Evolutionary conservation across 306 rosid genomes (phyloP), one percentile per base, ranked within the genome.

Genomic region (Malus fusca): DNA sequence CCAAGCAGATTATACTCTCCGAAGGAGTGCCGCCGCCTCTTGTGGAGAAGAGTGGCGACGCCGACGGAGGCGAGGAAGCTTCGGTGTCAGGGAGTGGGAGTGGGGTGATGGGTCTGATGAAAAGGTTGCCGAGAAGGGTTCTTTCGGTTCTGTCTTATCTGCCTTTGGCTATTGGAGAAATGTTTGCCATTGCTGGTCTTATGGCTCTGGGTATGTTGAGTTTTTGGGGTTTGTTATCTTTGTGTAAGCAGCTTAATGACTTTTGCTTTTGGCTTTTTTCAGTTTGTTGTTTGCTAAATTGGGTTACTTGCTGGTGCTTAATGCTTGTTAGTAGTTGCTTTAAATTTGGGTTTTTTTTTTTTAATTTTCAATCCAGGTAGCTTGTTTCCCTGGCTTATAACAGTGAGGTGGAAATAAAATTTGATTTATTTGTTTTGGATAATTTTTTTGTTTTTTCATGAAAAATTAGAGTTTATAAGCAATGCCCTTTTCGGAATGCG

Each of bases 161-260:
- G 79, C 93, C 97, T 48, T 83, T 95, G 87, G 99, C 98, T 84
- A 88, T 95, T 83, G 98, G 95, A 55, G 97, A 95, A 85, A 95
- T 95, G 97, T 95, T 88, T 66, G 67, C 81, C 19, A 85, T 90
- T 80, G 96, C 98, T 71, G 88, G 81, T 76, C 78, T 95, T 46
- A 92, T 95, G 97, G 97, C 92, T 48, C 76, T 90, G 42, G 97
- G 97, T 95, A 80, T 61, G 83, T 72, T 69, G 3, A 31, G 71
- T 3, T 68, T 66, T 30, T 71, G n/a, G 55, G 69, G 28, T 35
- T 69, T 76, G 46, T 73, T 70, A 25, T 65, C 69, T 56, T 21
- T 40, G 55, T 15, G 8, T 44, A 26, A 33, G 40, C 28, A 25
- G 42, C 65, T 13, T 70, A 46, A n/a, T 11, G 18, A 17, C 53